Conservation (phyloP, 2,329 filamentous ascomycete species). For the Hypoxylon sp. region DNA sequence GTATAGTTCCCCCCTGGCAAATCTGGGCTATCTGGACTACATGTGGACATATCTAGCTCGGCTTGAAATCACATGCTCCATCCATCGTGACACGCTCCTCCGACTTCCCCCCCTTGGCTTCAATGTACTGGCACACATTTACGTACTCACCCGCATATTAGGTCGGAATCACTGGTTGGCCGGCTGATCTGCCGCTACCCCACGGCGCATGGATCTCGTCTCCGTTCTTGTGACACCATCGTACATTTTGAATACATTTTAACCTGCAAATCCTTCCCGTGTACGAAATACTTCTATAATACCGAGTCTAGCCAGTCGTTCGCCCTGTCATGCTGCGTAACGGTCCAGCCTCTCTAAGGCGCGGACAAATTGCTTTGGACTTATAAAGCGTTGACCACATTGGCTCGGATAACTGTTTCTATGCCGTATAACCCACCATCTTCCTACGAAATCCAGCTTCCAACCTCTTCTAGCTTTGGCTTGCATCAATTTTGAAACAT, state of each 20-base stretch:
- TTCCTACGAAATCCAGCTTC: background rate
- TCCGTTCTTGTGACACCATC: slow-evolving; percentile 40
- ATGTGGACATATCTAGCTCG: slow-evolving; percentile 9
- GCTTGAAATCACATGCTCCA: slow-evolving; percentile 42
- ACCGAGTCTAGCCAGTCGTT: background rate
- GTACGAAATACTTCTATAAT: background rate
- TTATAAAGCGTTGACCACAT: background rate
- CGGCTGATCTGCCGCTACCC: slow-evolving; percentile 37
- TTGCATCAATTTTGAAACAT: slow-evolving; percentile 4
- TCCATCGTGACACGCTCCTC: slow-evolving; percentile 33
- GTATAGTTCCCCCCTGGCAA: background rate
- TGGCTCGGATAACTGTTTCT: slow-evolving; percentile 9
- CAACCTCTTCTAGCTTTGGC: slow-evolving; percentile 1
- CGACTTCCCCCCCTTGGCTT: background rate
- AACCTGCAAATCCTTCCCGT: slow-evolving; percentile 27
- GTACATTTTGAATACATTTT: slow-evolving; percentile 36
- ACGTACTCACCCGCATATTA: slow-evolving; percentile 13
- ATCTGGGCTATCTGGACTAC: background rate
- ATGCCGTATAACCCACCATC: slow-evolving; percentile 19
- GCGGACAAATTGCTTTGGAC: background rate
- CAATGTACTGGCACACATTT: slow-evolving; percentile 18
- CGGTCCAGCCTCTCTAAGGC: background rate
- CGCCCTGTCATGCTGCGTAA: slow-evolving; percentile 14
- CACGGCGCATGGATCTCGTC: slow-evolving; percentile 18
- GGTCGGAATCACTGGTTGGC: slow-evolving; percentile 31